Evolutionary conservation across 768 basidiomycete genomes (phyloP).

Genomic region (Thelephora aurantiotincta): DNA sequence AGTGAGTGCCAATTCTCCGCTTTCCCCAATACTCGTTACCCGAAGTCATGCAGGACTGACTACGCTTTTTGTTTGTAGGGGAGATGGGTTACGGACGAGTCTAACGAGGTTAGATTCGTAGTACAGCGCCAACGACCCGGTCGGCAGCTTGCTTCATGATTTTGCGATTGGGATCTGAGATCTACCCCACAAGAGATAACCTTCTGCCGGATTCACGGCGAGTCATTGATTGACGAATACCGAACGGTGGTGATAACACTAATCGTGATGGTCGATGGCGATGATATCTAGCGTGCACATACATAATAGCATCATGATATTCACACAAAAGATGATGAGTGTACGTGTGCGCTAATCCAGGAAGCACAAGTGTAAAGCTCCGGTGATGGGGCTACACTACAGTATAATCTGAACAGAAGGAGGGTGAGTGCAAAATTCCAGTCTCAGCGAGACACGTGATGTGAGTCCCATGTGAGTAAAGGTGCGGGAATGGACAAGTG

Average conservation of each 20-base stretch:
- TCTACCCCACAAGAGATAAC: background rate
- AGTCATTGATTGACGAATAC: too few species aligned
- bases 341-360: too few species aligned
- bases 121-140: background rate
- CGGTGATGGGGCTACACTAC: background rate
- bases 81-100: background rate
- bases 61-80: background rate
- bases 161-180: background rate
- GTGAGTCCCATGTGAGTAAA: background rate
- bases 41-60: background rate
- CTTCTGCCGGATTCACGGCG: too few species aligned
- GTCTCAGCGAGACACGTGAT: background rate
- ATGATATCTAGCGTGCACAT: too few species aligned
- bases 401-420: background rate
- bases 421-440: background rate
- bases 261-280: too few species aligned
- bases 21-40: background rate
- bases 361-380: too few species aligned
- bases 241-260: too few species aligned
- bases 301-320: too few species aligned
- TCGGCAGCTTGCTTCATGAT: background rate
- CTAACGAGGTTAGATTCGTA: background rate
- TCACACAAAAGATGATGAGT: too few species aligned
- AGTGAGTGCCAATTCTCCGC: constrained; percentile 1
- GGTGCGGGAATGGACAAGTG: background rate